Base-by-base conservation (phyloP, 31 red algal genomes). In the Bonnemaisonia californica region DNA sequence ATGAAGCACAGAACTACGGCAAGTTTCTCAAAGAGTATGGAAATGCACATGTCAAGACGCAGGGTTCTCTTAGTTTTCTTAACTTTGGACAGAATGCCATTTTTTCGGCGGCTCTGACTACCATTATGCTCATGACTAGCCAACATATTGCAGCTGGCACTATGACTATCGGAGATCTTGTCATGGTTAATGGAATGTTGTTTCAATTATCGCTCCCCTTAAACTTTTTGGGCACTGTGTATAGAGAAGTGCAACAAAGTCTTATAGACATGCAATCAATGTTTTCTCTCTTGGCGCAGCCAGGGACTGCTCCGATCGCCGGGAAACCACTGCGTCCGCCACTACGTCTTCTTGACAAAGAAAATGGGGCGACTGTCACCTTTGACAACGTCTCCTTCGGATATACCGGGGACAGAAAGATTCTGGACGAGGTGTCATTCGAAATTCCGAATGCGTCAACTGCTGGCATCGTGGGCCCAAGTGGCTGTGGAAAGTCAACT, bases 1-100 rank as follows among this genome's bases (percentile, higher is more conserved):
- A 87, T 65, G 97, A 99, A 62, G 80, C 90, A 23, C 38, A 81
- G 37, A 84, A 96, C 60, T 99, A 99, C 69, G 83, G 77, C 12
- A 57, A 57, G 13, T 87, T 62, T 54, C 77, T 99, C 23, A 76
- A 71, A 29, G 69, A 85, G 33, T 99, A 96, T 74, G 96, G 92
- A 13, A 90, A 92, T 30, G 97, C 93, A 4, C 87, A 95, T 38
- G 74, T 92, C 12, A 99, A 95, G 56, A 99, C 93, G 2, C 89
- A 95, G 55, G 82, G 29, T 24, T 93, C 93, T 34, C 74, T 99
- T 18, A 88, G 82, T 62, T 77, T 88, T 35, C 80, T 99, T n/a
- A 99, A 99, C 64, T 99, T 99, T 69, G 97, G 97, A 27, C 97
- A 99, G 75, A 94, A 90, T 57, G 86, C 88, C n/a, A 96, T 99